phyloP scores from a whole-genome alignment of 2,329 filamentous ascomycete species.

The Claviceps citrina region DNA sequence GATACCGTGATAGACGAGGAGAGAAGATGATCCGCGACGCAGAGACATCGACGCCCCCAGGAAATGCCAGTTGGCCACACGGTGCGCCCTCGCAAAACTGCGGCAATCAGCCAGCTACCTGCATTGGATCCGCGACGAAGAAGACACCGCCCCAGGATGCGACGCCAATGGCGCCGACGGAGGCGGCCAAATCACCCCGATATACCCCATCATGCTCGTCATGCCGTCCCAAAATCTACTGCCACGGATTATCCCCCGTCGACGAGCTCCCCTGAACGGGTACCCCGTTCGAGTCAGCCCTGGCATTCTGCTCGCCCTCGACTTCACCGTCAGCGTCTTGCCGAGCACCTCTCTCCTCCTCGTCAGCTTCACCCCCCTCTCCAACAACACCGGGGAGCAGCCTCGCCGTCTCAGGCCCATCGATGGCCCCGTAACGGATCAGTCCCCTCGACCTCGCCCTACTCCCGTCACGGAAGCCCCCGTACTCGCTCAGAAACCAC shows the following conservation, averaged over 20 bases:
- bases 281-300: neutral
- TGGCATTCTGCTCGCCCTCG: neutral
- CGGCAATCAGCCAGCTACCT: neutral
- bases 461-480: neutral
- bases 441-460: neutral
- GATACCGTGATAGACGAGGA: no score
- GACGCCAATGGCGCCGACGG: no score
- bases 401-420: neutral
- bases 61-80: neutral
- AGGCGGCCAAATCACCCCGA: no score
- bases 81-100: neutral
- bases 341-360: neutral
- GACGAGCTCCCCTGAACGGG: neutral
- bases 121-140: neutral
- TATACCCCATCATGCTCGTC: neutral
- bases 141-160: no score
- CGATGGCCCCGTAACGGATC: neutral
- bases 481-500: neutral
- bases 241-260: conserved; percentile 1
- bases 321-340: neutral
- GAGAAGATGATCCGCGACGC: no score
- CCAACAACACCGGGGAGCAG: conserved; percentile 3
- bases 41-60: no score
- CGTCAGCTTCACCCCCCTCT: neutral
- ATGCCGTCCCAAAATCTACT: neutral